Base-by-base conservation (phyloP, 352 stramenopile genomes). In the Blastocystis sp. region DNA sequence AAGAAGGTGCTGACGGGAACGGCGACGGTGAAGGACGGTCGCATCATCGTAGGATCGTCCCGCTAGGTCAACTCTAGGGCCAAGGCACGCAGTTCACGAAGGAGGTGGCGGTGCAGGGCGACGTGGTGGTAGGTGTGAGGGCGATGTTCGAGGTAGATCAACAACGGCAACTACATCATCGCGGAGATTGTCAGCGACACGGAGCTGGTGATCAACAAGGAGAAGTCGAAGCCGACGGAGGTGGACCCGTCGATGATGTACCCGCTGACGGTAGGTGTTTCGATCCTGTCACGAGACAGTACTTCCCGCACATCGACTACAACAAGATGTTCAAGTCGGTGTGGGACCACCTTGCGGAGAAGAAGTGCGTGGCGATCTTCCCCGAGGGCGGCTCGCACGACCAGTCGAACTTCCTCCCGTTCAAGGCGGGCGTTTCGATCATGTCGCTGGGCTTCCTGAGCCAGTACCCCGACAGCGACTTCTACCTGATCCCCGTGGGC, bases 371-470 rank as follows among this genome's bases (percentile, higher is more conserved):
- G 34, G 63, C 57, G 11, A 85, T 85, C 18, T 85, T 85, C 75
- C 75, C 75, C 11, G 75, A 85, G 29, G 75, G 75, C 14, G 75
- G 75, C 16, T 85, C 75, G 36, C 75, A 85, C 32, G 75, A 85
- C 32, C 75, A 76, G 40, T 85, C 75, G n/a, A 85, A 85, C 44
- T 85, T 85, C 51, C 44, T 85, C 16, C 75, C 75, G 1, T 85
- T 85, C 51, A 85, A 85, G 29, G 57, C 40, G n/a, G 75, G 75
- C 32, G 75, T 76, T 75, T 56, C 48, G 21, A 72, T 76, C 57
- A 76, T 85, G 63, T 61, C 38, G 51, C 63, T 85, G 1, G 75
- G 75, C 4, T 85, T 85, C 44, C 40, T 85, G n/a, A 54, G 27
- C 40, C n/a, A 85, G 18, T 61, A 73, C 29, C 75, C 75, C 38